Conservation (phyloP, 176 grass and related monocot species). For the Cymbopogon citratus region DNA sequence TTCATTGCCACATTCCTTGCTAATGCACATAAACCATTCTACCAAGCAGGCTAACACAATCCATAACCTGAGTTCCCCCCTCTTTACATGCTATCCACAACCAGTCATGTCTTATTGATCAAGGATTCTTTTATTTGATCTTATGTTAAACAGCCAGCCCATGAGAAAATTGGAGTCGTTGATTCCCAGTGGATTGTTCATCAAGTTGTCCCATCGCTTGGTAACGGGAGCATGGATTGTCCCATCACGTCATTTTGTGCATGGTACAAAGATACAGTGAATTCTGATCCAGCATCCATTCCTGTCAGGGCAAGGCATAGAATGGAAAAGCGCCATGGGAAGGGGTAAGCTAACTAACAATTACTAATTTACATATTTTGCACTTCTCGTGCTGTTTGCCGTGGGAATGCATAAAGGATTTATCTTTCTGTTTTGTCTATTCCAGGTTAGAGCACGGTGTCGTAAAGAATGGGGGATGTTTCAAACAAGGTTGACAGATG, state of each 20-base stretch:
- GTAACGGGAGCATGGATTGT: too few species aligned
- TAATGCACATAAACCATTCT: background rate
- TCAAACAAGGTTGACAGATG: constrained; percentile 62
- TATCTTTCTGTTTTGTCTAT: background rate
- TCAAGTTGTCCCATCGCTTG: constrained; percentile 75
- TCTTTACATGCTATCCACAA: background rate
- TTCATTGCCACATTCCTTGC: background rate
- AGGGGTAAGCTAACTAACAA: constrained; percentile 52
- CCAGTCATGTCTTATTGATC: constrained; percentile 19
- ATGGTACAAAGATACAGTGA: background rate
- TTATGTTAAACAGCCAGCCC: constrained; percentile 66
- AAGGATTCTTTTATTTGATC: constrained; percentile 10
- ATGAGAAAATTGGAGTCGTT: constrained; percentile 96
- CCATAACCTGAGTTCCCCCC: background rate
- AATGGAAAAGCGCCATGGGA: constrained; percentile 77
- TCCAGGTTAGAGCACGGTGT: constrained; percentile 64
- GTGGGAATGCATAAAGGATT: background rate
- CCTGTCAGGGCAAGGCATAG: constrained; percentile 56
- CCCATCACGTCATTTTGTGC: background rate
- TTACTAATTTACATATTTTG: background rate
- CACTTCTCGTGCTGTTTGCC: background rate
- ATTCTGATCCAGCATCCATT: constrained; percentile 15
- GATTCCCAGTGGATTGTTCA: constrained; percentile 97
- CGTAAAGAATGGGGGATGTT: constrained; percentile 79
- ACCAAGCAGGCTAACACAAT: background rate